Evolutionary conservation across 2,329 filamentous ascomycete species (phyloP).

Genomic region (Monilinia vaccinii-corymbosi): DNA sequence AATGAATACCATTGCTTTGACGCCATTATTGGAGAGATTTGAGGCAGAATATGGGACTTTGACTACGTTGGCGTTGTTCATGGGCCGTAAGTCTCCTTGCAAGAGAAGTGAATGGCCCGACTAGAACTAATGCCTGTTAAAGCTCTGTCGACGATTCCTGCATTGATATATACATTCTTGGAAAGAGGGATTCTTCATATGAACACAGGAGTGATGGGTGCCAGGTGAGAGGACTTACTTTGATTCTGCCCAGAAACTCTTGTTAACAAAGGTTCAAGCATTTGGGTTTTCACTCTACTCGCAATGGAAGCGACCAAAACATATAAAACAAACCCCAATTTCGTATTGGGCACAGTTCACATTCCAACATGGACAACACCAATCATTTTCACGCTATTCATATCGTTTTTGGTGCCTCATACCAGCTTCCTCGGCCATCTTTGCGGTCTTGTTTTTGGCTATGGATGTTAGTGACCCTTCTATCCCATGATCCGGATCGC

Average conservation of each 20-base stretch:
- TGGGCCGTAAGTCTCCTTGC: constrained; percentile 62
- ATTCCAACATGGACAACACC: constrained; percentile 93
- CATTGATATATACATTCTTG: constrained; percentile 67
- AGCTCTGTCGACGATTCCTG: constrained; percentile 77
- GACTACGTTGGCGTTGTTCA: constrained; percentile 76
- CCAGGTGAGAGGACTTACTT: constrained; percentile 51
- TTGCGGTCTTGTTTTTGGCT: constrained; percentile 75
- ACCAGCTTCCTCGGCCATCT: constrained; percentile 82
- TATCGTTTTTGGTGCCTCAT: constrained; percentile 67
- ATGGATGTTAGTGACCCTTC: constrained; percentile 56
- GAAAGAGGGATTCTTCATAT: constrained; percentile 63
- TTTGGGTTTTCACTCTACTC: constrained; percentile 88
- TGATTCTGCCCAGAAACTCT: neutral
- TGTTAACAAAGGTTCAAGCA: constrained; percentile 40
- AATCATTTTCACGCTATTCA: constrained; percentile 64
- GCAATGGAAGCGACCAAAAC: constrained; percentile 80
- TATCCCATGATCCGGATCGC: neutral
- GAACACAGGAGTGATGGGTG: constrained; percentile 70
- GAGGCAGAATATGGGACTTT: constrained; percentile 88
- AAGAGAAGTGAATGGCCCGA: neutral
- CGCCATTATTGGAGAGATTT: constrained; percentile 87
- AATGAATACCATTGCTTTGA: constrained; percentile 70
- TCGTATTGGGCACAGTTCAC: constrained; percentile 51
- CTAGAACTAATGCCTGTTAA: constrained; percentile 8
- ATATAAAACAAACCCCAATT: constrained; percentile 70